phyloP scores from a whole-genome alignment of 2,329 filamentous ascomycete species.

The Pseudocercospora vitis region DNA sequence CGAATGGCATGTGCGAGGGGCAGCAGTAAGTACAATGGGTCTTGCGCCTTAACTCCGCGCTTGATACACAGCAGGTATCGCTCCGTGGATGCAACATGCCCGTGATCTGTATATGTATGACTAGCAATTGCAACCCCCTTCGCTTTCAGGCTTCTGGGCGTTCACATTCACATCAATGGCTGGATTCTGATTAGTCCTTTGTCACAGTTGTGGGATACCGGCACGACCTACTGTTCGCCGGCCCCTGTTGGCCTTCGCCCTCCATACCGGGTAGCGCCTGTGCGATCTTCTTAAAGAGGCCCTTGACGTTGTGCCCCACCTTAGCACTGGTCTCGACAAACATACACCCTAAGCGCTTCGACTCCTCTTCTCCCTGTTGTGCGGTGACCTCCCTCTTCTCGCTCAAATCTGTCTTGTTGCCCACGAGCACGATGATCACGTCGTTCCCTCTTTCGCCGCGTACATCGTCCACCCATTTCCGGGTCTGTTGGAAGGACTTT shows the following conservation, averaged over 20 bases:
- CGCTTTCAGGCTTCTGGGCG: constrained; percentile 38
- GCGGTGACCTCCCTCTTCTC: constrained; percentile 98
- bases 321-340: constrained; percentile 99
- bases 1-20: too few relatives aligned
- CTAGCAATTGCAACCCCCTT: constrained; percentile 41
- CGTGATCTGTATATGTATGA: not conserved
- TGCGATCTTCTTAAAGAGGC: constrained; percentile 94
- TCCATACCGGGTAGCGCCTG: constrained; percentile 98
- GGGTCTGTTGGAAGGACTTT: constrained; percentile 98
- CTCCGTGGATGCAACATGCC: not conserved
- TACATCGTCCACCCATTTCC: constrained; percentile 99
- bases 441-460: constrained; percentile 95
- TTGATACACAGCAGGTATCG: not conserved
- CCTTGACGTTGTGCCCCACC: constrained; percentile 96
- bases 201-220: too few relatives aligned
- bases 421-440: constrained; percentile 96
- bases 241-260: constrained; percentile 74
- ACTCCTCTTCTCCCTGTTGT: constrained; percentile 94
- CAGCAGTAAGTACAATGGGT: constrained; percentile 4
- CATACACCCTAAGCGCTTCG: constrained; percentile 96
- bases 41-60: constrained; percentile 5
- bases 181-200: constrained; percentile 29
- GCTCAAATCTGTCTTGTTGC: constrained; percentile 98
- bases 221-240: constrained; percentile 77
- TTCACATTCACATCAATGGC: constrained; percentile 42